Evolutionary conservation across 768 basidiomycete species (phyloP).

Genomic region (Rhodosporidiobolus sp.): DNA sequence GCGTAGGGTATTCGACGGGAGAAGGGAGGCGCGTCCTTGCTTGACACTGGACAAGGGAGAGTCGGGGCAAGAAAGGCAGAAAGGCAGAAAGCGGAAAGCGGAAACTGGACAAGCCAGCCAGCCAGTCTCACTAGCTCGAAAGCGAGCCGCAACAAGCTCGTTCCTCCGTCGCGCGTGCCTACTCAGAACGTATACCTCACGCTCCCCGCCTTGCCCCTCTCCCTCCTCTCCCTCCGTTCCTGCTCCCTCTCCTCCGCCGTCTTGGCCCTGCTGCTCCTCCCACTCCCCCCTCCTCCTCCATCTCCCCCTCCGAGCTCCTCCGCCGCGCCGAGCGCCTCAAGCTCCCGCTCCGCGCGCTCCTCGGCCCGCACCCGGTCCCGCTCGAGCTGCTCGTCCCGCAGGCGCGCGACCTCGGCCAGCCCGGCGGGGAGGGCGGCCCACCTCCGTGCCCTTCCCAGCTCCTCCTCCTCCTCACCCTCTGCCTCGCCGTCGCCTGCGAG

Average conservation of each 20-base stretch:
- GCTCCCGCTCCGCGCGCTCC: constrained; percentile 14
- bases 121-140: too few species aligned
- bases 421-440: neutral
- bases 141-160: too few species aligned
- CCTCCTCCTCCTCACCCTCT: neutral
- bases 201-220: constrained; percentile 23
- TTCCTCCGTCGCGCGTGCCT: neutral
- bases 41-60: too few species aligned
- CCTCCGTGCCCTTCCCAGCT: neutral
- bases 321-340: too few species aligned
- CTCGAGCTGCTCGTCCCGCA: constrained; percentile 8
- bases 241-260: constrained; percentile 27
- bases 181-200: constrained; percentile 27
- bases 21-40: neutral
- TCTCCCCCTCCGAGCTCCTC: constrained; percentile 6
- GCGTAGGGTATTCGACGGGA: too few species aligned
- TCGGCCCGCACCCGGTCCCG: constrained; percentile 10
- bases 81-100: too few species aligned
- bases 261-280: neutral
- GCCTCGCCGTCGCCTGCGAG: neutral
- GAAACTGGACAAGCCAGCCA: too few species aligned
- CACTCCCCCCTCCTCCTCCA: neutral
- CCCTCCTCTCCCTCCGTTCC: constrained; percentile 30
- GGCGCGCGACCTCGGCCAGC: constrained; percentile 5
- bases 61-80: too few species aligned